Conservation (phyloP, 2,329 filamentous ascomycete genomes). For the Dothiorella sarmentorum region DNA sequence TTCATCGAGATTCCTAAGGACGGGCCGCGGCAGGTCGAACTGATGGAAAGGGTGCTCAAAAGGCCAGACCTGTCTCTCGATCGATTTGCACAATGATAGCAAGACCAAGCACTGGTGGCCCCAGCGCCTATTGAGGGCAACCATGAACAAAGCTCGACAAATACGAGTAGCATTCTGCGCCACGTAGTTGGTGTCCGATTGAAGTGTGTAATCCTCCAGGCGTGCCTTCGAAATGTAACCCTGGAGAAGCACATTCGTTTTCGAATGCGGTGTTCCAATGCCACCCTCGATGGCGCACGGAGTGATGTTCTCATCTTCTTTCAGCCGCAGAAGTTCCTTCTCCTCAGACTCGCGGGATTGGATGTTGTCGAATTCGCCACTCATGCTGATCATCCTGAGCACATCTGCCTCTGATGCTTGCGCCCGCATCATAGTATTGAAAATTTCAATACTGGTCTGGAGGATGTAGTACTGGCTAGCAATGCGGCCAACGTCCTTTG, state of each 20-base stretch:
- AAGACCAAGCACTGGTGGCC: conserved; percentile 91
- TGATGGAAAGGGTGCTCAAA: conserved; percentile 94
- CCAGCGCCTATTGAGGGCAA: conserved; percentile 91
- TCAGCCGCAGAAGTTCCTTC: conserved; percentile 75
- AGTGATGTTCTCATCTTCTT: conserved; percentile 58
- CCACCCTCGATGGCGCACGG: conserved; percentile 75
- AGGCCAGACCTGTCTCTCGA: conserved; percentile 93
- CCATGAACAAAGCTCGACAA: conserved; percentile 93
- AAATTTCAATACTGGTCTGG: conserved; percentile 90
- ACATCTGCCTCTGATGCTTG: conserved; percentile 86
- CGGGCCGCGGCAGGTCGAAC: conserved; percentile 81
- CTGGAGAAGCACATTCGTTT: conserved; percentile 94
- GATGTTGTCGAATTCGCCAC: conserved; percentile 96
- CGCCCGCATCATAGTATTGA: conserved; percentile 91
- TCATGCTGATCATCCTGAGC: conserved; percentile 94
- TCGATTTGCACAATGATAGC: conserved; percentile 89
- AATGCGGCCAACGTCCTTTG: conserved; percentile 94
- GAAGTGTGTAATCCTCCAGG: conserved; percentile 88
- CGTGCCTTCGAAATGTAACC: conserved; percentile 86
- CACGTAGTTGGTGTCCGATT: conserved; percentile 90
- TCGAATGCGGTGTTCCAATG: conserved; percentile 68
- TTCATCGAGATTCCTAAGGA: conserved; percentile 81
- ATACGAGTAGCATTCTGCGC: conserved; percentile 95
- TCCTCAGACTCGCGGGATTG: conserved; percentile 87
- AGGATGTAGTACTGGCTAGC: conserved; percentile 96